These are phyloP conservation scores for Tetraselmis striata DNA, from an alignment of 139 green algal species.

Conservation along the genomic window DNA sequence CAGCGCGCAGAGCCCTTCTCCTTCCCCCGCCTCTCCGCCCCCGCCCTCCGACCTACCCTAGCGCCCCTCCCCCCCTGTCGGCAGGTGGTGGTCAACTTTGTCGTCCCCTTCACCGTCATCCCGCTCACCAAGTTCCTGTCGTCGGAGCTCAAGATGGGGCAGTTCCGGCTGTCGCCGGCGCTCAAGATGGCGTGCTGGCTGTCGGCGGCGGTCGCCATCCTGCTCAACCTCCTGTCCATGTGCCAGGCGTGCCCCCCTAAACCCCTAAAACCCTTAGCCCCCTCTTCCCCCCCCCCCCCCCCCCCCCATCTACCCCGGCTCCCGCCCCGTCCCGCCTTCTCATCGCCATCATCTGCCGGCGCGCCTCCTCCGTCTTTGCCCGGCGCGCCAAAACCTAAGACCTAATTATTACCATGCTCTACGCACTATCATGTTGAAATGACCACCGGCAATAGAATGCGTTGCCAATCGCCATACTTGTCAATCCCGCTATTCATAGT, in stretches of 20 bases:
- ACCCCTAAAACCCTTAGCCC: background rate
- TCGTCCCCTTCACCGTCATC: constrained; percentile 23
- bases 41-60: too few relatives aligned
- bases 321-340: background rate
- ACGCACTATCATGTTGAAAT: too few relatives aligned
- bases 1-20: too few relatives aligned
- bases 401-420: too few relatives aligned
- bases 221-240: constrained; percentile 1
- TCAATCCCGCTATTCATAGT: too few relatives aligned
- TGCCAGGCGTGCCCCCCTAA: background rate
- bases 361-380: too few relatives aligned
- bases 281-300: too few relatives aligned
- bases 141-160: constrained; percentile 13
- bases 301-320: background rate
- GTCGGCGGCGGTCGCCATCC: background rate
- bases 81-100: constrained; percentile 21
- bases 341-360: background rate
- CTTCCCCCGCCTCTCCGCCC: too few relatives aligned
- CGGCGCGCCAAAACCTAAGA: too few relatives aligned
- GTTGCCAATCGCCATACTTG: too few relatives aligned
- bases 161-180: background rate
- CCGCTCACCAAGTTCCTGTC: constrained; percentile 16
- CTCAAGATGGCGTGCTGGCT: background rate
- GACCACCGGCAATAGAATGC: too few relatives aligned
- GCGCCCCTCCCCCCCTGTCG: too few relatives aligned